These are phyloP conservation scores for Paxillus involutus DNA, from an alignment of 768 basidiomycete species.

Conservation along the genomic window DNA sequence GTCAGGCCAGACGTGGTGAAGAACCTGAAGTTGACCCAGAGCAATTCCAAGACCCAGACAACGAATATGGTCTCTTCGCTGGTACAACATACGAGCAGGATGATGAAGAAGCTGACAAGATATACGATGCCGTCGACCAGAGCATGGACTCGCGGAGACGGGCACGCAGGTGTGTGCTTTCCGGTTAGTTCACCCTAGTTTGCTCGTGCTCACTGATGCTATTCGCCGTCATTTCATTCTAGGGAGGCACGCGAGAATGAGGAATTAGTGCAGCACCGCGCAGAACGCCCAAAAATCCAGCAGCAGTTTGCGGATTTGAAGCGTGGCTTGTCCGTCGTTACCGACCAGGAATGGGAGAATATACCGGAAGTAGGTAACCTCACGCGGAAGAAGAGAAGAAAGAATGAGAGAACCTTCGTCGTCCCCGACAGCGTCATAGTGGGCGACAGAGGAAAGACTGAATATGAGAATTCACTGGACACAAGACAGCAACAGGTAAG, in stretches of 20 bases:
- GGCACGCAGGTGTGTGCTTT: conserved; percentile 67
- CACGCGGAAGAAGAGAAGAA: conserved; percentile 85
- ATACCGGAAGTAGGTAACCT: conserved; percentile 97
- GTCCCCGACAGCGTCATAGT: conserved; percentile 94
- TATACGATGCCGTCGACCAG: conserved; percentile 89
- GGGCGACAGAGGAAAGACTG: conserved; percentile 72
- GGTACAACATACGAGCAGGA: conserved; percentile 96
- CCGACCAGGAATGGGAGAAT: conserved; percentile 91
- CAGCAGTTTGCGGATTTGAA: conserved; percentile 96
- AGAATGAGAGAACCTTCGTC: conserved; percentile 83
- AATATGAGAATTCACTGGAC: conserved; percentile 80
- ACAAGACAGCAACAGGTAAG: conserved; percentile 72
- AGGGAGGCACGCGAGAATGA: conserved; percentile 78
- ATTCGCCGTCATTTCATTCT: conserved; percentile 10
- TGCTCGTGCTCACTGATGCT: conserved; percentile 27
- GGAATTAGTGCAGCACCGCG: conserved; percentile 74
- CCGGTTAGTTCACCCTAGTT: conserved; percentile 39
- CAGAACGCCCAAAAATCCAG: conserved; percentile 92
- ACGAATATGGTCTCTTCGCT: conserved; percentile 94
- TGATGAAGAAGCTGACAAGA: conserved; percentile 95
- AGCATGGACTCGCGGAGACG: conserved; percentile 87
- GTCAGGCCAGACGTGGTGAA: no score
- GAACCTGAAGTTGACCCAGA: conserved; percentile 88
- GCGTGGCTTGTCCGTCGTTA: conserved; percentile 80
- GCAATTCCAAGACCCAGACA: conserved; percentile 95